phyloP scores from a whole-genome alignment of 225 moss, liverwort and hornwort species.

The Marchantia polymorpha region DNA sequence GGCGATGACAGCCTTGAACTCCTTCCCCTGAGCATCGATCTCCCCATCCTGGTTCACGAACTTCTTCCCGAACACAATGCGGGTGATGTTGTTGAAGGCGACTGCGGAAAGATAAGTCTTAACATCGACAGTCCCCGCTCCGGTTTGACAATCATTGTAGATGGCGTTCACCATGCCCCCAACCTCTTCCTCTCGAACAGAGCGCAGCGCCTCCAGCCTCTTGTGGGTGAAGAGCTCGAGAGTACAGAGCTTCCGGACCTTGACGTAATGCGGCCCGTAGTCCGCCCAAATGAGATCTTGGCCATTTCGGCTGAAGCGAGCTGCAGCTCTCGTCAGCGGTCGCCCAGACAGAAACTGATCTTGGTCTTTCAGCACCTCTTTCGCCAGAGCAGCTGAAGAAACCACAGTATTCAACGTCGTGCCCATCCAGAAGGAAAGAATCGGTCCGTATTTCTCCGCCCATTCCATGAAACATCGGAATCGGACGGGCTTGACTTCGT shows the following conservation, averaged over 20 bases:
- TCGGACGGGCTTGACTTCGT: conserved; percentile 67
- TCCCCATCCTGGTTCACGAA: conserved; percentile 71
- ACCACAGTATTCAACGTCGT: conserved; percentile 84
- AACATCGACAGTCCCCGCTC: conserved; percentile 35
- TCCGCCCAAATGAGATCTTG: conserved; percentile 99
- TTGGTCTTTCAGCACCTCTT: conserved; percentile 78
- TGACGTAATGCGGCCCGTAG: conserved; percentile 93
- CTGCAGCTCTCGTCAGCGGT: conserved; percentile 71
- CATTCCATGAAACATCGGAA: conserved; percentile 85
- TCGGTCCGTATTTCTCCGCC: conserved; percentile 71
- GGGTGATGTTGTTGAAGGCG: conserved; percentile 93
- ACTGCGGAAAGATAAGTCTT: conserved; percentile 70
- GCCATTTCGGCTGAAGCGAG: conserved; percentile 78
- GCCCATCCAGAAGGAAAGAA: conserved; percentile 91
- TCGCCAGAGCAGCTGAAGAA: conserved; percentile 61
- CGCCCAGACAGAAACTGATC: conserved; percentile 71
- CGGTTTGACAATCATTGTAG: conserved; percentile 33
- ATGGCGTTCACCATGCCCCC: conserved; percentile 57
- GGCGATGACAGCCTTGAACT: conserved; percentile 80
- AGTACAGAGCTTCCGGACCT: conserved; percentile 90
- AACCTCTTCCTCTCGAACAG: conserved; percentile 80
- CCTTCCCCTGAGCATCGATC: conserved; percentile 62
- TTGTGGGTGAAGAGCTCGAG: conserved; percentile 84
- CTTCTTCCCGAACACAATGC: conserved; percentile 88
- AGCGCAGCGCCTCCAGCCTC: conserved; percentile 63